phyloP scores from a whole-genome alignment of 345 rosid species.

The Eucalyptus urophylla region DNA sequence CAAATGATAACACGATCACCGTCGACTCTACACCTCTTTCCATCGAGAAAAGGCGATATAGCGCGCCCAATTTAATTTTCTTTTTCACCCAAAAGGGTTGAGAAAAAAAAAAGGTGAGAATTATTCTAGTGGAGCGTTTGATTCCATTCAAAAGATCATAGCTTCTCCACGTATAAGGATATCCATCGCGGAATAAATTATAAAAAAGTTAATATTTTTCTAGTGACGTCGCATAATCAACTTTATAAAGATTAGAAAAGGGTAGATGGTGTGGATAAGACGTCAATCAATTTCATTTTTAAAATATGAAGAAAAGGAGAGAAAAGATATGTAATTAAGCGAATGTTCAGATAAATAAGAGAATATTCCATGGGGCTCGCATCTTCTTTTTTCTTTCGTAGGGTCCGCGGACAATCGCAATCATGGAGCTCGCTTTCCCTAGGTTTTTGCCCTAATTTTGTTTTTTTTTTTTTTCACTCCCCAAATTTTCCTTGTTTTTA shows the following conservation, averaged over 20 bases:
- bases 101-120: background rate
- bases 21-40: background rate
- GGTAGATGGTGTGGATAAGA: background rate
- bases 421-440: background rate
- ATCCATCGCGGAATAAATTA: background rate
- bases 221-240: background rate
- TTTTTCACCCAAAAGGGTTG: background rate
- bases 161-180: background rate
- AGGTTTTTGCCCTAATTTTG: background rate
- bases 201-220: background rate
- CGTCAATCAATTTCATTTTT: background rate
- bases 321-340: background rate
- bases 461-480: background rate
- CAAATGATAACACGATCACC: background rate
- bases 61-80: background rate
- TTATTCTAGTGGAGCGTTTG: background rate
- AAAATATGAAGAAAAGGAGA: background rate
- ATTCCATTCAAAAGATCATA: background rate
- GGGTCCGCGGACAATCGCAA: background rate
- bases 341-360: background rate
- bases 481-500: background rate
- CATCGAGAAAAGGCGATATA: background rate
- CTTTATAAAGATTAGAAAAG: background rate
- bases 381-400: background rate
- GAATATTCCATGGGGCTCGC: background rate